These are phyloP conservation scores for Linanthus parryae DNA, from an alignment of 148 eudicot species.

Conservation along the genomic window DNA sequence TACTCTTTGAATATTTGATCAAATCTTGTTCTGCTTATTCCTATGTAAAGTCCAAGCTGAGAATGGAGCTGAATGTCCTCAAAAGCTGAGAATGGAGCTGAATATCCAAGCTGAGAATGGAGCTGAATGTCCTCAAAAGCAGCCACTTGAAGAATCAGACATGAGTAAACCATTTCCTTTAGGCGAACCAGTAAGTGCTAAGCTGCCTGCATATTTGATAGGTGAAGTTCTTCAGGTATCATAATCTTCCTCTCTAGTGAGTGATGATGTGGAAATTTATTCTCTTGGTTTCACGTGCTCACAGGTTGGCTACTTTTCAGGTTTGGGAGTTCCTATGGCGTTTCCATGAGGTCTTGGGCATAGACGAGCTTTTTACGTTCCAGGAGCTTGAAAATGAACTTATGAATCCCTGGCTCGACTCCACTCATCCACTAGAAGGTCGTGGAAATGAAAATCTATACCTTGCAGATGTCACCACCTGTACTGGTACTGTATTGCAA, in stretches of 20 bases:
- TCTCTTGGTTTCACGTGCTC: not conserved
- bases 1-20: too few relatives aligned
- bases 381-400: conserved; percentile 55
- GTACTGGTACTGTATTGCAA: conserved; percentile 28
- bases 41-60: too few relatives aligned
- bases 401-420: conserved; percentile 36
- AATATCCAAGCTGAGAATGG: too few relatives aligned
- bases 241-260: not conserved
- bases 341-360: conserved; percentile 37
- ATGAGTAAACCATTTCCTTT: too few relatives aligned
- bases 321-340: conserved; percentile 43
- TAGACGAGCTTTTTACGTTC: conserved; percentile 28
- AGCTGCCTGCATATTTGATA: conserved; percentile 40
- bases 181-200: conserved; percentile 39
- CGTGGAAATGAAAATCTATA: conserved; percentile 19
- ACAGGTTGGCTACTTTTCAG: conserved; percentile 20
- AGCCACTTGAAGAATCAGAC: too few relatives aligned
- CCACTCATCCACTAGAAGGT: conserved; percentile 13
- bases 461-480: conserved; percentile 9
- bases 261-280: too few relatives aligned
- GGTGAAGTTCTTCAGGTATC: conserved; percentile 63
- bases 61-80: too few relatives aligned
- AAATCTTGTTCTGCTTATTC: too few relatives aligned
- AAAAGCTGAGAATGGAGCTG: too few relatives aligned
- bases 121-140: too few relatives aligned